Evolutionary conservation across 1,139 yeast genomes (phyloP).

Genomic region (Sugiyamaella grinbergsii): DNA sequence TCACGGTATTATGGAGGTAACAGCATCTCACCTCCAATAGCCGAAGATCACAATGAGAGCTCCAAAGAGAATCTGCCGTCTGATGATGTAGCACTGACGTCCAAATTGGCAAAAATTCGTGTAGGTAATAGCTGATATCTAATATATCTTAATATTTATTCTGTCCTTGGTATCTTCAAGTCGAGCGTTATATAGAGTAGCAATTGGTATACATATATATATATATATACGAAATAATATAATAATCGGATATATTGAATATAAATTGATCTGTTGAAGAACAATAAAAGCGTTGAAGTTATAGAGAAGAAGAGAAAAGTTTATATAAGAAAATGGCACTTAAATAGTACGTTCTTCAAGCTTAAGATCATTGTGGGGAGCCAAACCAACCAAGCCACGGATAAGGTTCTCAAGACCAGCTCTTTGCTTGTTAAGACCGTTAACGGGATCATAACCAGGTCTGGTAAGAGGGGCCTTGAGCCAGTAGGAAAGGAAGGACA

Average conservation of each 20-base stretch:
- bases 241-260: too few relatives aligned
- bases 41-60: slow-evolving; percentile 6
- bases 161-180: neutral
- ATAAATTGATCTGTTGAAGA: slow-evolving; percentile 17
- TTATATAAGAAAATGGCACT: neutral
- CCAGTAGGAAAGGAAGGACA: slow-evolving; percentile 92
- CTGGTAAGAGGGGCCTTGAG: slow-evolving; percentile 93
- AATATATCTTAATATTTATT: neutral
- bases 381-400: slow-evolving; percentile 87
- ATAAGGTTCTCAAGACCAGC: slow-evolving; percentile 87
- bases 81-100: neutral
- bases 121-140: neutral
- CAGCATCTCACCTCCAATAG: slow-evolving; percentile 8
- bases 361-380: slow-evolving; percentile 87
- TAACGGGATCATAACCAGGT: slow-evolving; percentile 87
- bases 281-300: slow-evolving; percentile 1
- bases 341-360: slow-evolving; percentile 72
- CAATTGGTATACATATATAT: neutral
- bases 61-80: slow-evolving; percentile 20
- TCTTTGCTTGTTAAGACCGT: slow-evolving; percentile 94
- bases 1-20: slow-evolving; percentile 29
- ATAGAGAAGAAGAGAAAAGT: slow-evolving; percentile 4
- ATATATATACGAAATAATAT: too few relatives aligned
- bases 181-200: slow-evolving; percentile 6
- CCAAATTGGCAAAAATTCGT: slow-evolving; percentile 6